phyloP scores from a whole-genome alignment of 305 asterid species.

The Andrographis paniculata region DNA sequence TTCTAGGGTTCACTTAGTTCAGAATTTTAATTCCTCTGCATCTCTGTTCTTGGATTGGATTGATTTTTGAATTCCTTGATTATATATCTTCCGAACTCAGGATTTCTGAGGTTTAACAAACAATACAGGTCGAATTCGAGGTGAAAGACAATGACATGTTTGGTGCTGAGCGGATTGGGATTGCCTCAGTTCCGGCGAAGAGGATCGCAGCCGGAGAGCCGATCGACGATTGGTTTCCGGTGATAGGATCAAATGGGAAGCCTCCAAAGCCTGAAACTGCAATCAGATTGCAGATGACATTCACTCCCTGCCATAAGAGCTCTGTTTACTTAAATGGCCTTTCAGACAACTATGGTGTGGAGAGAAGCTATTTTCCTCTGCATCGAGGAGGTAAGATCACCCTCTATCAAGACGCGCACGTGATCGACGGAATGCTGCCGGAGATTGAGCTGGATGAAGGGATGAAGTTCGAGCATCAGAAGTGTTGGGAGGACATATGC shows the following conservation, averaged over 20 bases:
- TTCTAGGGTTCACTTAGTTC: too few species aligned
- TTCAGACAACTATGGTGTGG: conserved; percentile 35
- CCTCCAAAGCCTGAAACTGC: conserved; percentile 65
- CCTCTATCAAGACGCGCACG: conserved; percentile 92
- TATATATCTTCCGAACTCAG: too few species aligned
- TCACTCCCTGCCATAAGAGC: conserved; percentile 44
- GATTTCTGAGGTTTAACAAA: conserved; percentile 4
- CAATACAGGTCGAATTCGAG: conserved; percentile 51
- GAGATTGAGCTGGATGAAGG: conserved; percentile 42
- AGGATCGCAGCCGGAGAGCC: conserved; percentile 50
- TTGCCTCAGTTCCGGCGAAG: conserved; percentile 51
- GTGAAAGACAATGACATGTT: conserved; percentile 88
- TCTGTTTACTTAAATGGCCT: conserved; percentile 37
- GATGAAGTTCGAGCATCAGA: conserved; percentile 39
- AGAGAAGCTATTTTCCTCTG: conserved; percentile 62
- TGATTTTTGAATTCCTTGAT: too few species aligned
- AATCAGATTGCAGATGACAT: conserved; percentile 46
- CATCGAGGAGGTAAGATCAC: conserved; percentile 78
- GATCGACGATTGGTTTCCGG: conserved; percentile 77
- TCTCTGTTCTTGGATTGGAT: too few species aligned
- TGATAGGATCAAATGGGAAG: conserved; percentile 55
- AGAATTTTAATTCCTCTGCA: too few species aligned
- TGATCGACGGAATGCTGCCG: conserved; percentile 63
- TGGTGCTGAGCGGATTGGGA: conserved; percentile 84
- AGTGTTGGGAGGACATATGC: conserved; percentile 88